Base-by-base conservation (phyloP, 169 alveolate genomes). In the Plasmodium inui region DNA sequence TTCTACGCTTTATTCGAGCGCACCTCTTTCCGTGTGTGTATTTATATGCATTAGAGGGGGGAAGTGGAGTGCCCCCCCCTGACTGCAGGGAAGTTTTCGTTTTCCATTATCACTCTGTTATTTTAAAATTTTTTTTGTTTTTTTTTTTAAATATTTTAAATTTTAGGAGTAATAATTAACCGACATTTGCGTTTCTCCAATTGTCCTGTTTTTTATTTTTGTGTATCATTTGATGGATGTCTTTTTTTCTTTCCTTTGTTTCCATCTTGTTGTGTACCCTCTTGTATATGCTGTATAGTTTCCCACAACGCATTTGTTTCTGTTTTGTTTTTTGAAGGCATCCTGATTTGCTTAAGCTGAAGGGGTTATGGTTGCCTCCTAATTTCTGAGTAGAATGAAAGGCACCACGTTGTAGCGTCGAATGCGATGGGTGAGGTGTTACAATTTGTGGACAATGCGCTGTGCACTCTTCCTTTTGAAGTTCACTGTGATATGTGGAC, bases 61-160 rank as follows among this genome's bases (percentile, higher is more conserved):
- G 17, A 44, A 14, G 53, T 41, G 12, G 14, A 41, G 19, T 46
- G 57, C 6, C 37, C 37, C 76, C 34, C 34, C 14, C 34, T 67
- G 76, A 0, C 28, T 67, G 76, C 28, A 67, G 83, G 34, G 70
- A 76, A 76, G 10, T 37, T n/a, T 1, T 3, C 17, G 17, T 7
- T 26, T 61, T 67, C 32, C 53, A 4, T 34, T n/a, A 19, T 41
- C 14, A 19, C 53, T 2, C 53, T 3, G 39, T 32, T 41, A 41
- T 41, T 28, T 39, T 28, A 19, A 19, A 34, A 12, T 39, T 39
- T 34, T 78, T 78, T 78, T 37, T 37, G 14, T 41, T 41, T 78
- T 78, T 78, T 41, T 78, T 78, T 78, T 30, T 32, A 78, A 78
- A 37, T 78, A 78, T 78, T 39, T 78, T 78, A 78, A 78, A 78